phyloP scores from a whole-genome alignment of 257 asterid genomes.

The Gynochthodes officinalis region DNA sequence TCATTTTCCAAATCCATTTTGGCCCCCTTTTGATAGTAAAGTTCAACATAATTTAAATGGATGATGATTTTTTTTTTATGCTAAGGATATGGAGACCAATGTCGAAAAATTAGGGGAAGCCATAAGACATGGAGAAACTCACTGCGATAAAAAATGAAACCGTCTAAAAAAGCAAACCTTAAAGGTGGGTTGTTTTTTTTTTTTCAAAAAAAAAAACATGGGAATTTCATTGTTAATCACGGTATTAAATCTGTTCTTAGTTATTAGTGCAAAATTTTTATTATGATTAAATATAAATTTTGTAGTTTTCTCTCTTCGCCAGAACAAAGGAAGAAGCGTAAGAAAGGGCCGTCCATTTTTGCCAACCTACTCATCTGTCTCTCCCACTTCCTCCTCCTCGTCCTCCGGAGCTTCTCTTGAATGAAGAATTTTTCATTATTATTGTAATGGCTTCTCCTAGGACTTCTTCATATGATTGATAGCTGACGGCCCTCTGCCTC shows the following conservation, averaged over 20 bases:
- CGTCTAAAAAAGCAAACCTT: slow-evolving; percentile 13
- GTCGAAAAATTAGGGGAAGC: slow-evolving; percentile 35
- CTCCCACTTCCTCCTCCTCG: slow-evolving; percentile 22
- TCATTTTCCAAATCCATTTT: too few species aligned
- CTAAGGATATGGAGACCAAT: neutral
- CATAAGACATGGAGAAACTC: slow-evolving; percentile 19
- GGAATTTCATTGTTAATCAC: too few species aligned
- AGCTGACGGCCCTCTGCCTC: slow-evolving; percentile 3
- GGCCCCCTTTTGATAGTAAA: too few species aligned
- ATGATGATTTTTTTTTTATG: neutral
- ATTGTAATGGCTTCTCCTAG: neutral
- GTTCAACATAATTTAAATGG: neutral
- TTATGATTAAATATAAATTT: neutral
- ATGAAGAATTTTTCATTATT: neutral
- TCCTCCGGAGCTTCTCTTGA: slow-evolving; percentile 27
- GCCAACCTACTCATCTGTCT: slow-evolving; percentile 21
- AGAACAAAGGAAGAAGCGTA: slow-evolving; percentile 26
- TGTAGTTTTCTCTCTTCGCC: neutral
- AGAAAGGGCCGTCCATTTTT: slow-evolving; percentile 29
- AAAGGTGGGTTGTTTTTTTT: neutral
- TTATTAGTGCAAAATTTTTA: neutral
- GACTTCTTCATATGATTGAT: neutral
- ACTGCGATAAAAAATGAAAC: slow-evolving; percentile 33
- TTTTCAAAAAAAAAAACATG: too few species aligned
- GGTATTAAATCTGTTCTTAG: too few species aligned